These are phyloP conservation scores for Cordyceps farinosa DNA, from an alignment of 2,329 filamentous ascomycete genomes.

Conservation along the genomic window DNA sequence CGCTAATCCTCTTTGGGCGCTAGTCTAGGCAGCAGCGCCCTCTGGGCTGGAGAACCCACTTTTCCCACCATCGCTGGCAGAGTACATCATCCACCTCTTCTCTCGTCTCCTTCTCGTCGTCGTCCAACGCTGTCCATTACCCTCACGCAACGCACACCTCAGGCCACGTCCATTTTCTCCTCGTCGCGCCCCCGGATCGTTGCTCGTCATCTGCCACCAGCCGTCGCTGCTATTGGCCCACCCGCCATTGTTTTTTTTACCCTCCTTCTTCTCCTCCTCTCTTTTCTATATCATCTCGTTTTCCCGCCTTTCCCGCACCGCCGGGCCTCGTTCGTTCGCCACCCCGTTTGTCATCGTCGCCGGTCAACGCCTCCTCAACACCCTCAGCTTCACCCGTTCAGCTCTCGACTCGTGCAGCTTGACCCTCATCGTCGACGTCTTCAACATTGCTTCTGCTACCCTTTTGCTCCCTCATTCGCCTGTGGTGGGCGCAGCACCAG, in stretches of 20 bases:
- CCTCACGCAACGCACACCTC: slow-evolving; percentile 19
- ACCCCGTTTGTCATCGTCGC: not conserved
- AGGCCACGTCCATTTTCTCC: slow-evolving; percentile 15
- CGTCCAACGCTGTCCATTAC: slow-evolving; percentile 17
- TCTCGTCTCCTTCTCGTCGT: slow-evolving; percentile 14
- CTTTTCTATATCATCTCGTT: slow-evolving; percentile 14
- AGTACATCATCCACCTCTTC: slow-evolving; percentile 19
- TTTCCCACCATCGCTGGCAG: slow-evolving; percentile 19
- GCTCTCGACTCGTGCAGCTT: not conserved
- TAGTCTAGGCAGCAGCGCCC: slow-evolving; percentile 33
- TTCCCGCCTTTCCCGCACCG: slow-evolving; percentile 6
- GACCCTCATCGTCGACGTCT: not conserved
- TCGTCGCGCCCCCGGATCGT: slow-evolving; percentile 8
- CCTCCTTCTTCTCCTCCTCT: not conserved
- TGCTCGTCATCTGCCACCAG: slow-evolving; percentile 13
- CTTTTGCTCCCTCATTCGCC: not conserved
- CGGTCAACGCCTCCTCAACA: not conserved
- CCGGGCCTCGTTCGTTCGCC: slow-evolving; percentile 3
- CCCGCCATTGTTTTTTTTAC: not conserved
- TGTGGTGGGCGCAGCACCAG: slow-evolving; percentile 10
- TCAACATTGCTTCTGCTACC: not conserved
- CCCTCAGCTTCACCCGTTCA: not conserved
- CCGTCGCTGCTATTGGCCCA: slow-evolving; percentile 2
- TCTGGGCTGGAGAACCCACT: slow-evolving; percentile 27
- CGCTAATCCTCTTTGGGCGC: slow-evolving; percentile 23